phyloP scores from a whole-genome alignment of 2,329 filamentous ascomycete species.

The Leptographium lundbergii region DNA sequence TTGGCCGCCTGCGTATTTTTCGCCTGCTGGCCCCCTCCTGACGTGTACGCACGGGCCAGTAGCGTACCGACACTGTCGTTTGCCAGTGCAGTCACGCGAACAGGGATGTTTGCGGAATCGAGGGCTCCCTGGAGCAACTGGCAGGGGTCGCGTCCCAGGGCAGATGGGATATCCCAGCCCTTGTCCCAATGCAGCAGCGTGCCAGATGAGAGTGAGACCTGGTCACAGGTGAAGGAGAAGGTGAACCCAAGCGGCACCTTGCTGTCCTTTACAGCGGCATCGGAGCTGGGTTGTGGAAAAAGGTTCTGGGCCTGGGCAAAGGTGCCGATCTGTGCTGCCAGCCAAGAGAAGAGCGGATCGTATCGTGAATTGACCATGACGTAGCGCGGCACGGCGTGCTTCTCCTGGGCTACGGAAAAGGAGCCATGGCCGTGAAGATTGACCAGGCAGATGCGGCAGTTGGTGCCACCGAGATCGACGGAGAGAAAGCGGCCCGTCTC shows the following conservation, averaged over 20 bases:
- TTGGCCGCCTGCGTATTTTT: not conserved
- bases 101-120: conserved; percentile 70
- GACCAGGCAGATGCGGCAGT: conserved; percentile 94
- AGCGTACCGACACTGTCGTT: conserved; percentile 96
- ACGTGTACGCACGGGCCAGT: conserved; percentile 82
- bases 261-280: conserved; percentile 41
- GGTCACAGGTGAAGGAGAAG: conserved; percentile 92
- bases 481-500: conserved; percentile 95
- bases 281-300: conserved; percentile 25
- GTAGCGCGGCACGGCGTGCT: conserved; percentile 77
- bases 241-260: conserved; percentile 84
- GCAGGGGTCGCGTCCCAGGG: conserved; percentile 87
- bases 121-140: conserved; percentile 78
- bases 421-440: conserved; percentile 85
- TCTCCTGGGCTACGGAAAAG: conserved; percentile 83
- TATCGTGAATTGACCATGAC: conserved; percentile 81
- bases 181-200: conserved; percentile 94
- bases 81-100: conserved; percentile 89
- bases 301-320: conserved; percentile 54
- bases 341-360: conserved; percentile 76
- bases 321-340: conserved; percentile 81
- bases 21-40: conserved; percentile 62
- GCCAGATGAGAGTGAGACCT: conserved; percentile 86
- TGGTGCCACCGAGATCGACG: conserved; percentile 90
- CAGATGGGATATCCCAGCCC: conserved; percentile 88